Base-by-base conservation (phyloP, 345 rosid genomes). In the Cardamine chenopodiifolia region DNA sequence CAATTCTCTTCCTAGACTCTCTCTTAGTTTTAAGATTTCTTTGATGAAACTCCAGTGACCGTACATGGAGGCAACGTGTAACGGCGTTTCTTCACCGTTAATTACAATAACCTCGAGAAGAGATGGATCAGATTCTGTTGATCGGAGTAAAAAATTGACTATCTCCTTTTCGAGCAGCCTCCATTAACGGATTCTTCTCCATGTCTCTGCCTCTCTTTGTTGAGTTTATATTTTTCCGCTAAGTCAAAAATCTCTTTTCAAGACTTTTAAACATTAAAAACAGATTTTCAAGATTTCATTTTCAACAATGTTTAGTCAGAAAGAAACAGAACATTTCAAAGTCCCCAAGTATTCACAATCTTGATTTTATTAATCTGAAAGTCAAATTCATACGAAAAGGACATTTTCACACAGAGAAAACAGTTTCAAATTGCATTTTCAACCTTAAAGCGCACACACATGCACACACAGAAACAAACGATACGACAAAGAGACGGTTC, bases 41-140 rank as follows among this genome's bases (percentile, higher is more conserved):
- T 35, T 26, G 22, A 57, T 49, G 40, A 85, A 66, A 48, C 61
- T 78, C 25, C 66, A 42, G 39, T 82, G 83, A 42, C 82, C 86
- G 3, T 70, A 54, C 63, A 62, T 53, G 26, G 79, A 40, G 13
- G 84, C 79, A 15, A 80, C 22, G 49, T 82, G 83, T 55, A 82
- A 64, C 17, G 77, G 82, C 1, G 80, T 73, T 25, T 76, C 76
- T 63, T 71, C 76, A 4, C 74, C 70, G 64, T 68, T 42, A 0
- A 75, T 23, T 5, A 75, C 2, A 1, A 52, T 61, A 29, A 68
- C 57, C 1, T 75, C 49, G 0, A 75, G 64, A 52, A 68, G 56
- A 1, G 63, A 7, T 0, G 79, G 74, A 68, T 75, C 70, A 1
- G 74, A 29, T 52, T 68, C 48, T 9, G 60, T 68, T 69, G 75